Evolutionary conservation across 495 filamentous ascomycete genomes (phyloP).

Genomic region (Aspergillus heteromorphus): DNA sequence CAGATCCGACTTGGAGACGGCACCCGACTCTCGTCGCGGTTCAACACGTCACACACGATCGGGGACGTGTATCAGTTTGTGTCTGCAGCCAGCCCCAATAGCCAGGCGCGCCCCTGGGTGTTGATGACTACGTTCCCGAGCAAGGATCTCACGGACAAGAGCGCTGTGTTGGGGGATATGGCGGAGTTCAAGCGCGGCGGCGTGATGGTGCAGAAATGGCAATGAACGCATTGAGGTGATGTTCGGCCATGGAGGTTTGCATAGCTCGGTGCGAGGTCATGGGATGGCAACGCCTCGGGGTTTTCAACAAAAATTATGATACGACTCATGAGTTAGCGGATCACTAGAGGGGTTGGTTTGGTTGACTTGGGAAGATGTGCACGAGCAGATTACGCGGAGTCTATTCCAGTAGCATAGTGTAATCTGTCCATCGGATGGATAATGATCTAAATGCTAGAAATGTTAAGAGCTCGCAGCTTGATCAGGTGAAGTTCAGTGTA

Average conservation of each 20-base stretch:
- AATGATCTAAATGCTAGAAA: too few relatives aligned
- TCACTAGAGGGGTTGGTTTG: not conserved
- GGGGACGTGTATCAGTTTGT: constrained; percentile 90
- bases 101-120: constrained; percentile 61
- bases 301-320: not conserved
- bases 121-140: constrained; percentile 95
- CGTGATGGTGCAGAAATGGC: constrained; percentile 87
- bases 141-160: constrained; percentile 79
- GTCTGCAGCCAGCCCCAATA: constrained; percentile 54
- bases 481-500: too few relatives aligned
- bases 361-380: not conserved
- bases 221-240: constrained; percentile 22
- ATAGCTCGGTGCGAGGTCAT: not conserved
- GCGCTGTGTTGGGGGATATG: constrained; percentile 64
- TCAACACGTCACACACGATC: constrained; percentile 88
- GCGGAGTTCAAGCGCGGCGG: constrained; percentile 79
- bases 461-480: too few relatives aligned
- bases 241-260: not conserved
- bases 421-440: too few relatives aligned
- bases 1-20: constrained; percentile 91
- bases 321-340: not conserved
- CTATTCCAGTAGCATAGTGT: too few relatives aligned
- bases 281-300: not conserved
- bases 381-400: not conserved
- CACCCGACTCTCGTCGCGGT: constrained; percentile 75